Base-by-base conservation (phyloP, 106 monocot genomes). In the Dactylorhiza incarnata region DNA sequence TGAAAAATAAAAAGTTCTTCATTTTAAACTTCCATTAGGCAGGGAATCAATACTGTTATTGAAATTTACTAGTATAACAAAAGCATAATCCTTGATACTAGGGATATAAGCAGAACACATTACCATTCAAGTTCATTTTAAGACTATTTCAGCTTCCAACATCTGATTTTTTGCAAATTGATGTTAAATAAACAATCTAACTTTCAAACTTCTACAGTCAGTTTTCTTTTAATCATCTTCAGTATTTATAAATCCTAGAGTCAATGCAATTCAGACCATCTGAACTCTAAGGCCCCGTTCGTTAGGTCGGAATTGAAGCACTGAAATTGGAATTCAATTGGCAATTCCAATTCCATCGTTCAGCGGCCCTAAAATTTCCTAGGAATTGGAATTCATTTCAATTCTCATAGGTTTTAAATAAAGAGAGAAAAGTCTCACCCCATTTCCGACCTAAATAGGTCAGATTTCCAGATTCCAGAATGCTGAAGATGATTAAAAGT, bases 51-150 rank as follows among this genome's bases (percentile, higher is more conserved):
- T n/a, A 5, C 14, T 54, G 54, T 54, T 54, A 54, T 54, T 54
- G 37, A 37, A 37, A 37, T 54, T 54, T 16, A 12, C 11, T 54
- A n/a, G 37, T 37, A 37, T 5, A 14, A 54, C 11, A n/a, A 54
- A 54, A 54, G 54, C 54, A 15, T n/a, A n/a, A 16, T 54, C 11
- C 54, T 54, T 54, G 14, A 16, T 54, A 17, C 14, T 16, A n/a
- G n/a, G n/a, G 54, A 54, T 54, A 16, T 14, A 5, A 16, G 54
- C 19, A 19, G 22, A 22, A 59, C 22, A 59, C 58, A 20, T n/a
- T 59, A 22, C 22, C 58, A 59, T 59, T 59, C n/a, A 59, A 59
- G 58, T 59, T 59, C 58, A 59, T 59, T 59, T 59, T 59, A 19
- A 59, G 58, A 6, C 7, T 59, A 59, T 59, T 52, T 52, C 51